Percentiles rank a stretch among this genome's conserved stretches.
These are phyloP conservation scores for Wickerhamomyces sp. DNA, from an alignment of 1,139 yeast species.

Conservation along the genomic window DNA sequence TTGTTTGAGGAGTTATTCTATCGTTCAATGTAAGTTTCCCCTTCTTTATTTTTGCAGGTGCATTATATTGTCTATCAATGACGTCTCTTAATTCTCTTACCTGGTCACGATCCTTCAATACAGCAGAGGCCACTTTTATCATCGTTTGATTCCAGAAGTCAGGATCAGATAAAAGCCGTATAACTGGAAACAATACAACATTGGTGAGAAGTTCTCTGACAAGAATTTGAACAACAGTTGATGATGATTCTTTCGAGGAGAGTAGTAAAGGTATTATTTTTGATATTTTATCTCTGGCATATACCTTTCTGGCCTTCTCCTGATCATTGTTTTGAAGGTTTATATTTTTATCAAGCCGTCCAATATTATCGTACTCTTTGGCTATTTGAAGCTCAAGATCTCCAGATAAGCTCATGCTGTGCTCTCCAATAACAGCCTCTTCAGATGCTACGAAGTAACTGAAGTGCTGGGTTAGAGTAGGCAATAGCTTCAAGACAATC, in stretches of 20 bases:
- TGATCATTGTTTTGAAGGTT: constrained; percentile 36
- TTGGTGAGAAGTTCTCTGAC: constrained; percentile 62
- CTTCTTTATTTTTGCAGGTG: constrained; percentile 5
- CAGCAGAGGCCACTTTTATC: constrained; percentile 56
- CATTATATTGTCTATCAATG: constrained; percentile 56
- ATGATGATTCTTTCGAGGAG: constrained; percentile 44
- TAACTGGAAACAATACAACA: constrained; percentile 48
- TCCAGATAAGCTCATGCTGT: constrained; percentile 33
- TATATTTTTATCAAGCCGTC: constrained; percentile 60
- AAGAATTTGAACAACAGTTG: constrained; percentile 46
- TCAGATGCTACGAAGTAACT: constrained; percentile 51
- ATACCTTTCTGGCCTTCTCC: constrained; percentile 47
- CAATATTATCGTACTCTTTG: constrained; percentile 47
- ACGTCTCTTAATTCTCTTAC: constrained; percentile 71
- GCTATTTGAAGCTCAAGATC: constrained; percentile 59
- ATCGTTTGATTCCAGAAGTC: constrained; percentile 73
- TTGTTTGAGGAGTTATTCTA: constrained; percentile 29
- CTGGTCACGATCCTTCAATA: constrained; percentile 70
- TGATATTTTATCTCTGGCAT: constrained; percentile 42
- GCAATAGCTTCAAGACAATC: constrained; percentile 55
- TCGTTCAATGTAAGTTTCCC: neutral
- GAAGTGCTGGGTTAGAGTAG: constrained; percentile 65
- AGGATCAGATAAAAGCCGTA: constrained; percentile 60
- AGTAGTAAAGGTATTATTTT: constrained; percentile 49
- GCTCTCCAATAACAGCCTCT: constrained; percentile 32